phyloP scores from a whole-genome alignment of 148 eudicot species.

The Mesembryanthemum crystallinum region DNA sequence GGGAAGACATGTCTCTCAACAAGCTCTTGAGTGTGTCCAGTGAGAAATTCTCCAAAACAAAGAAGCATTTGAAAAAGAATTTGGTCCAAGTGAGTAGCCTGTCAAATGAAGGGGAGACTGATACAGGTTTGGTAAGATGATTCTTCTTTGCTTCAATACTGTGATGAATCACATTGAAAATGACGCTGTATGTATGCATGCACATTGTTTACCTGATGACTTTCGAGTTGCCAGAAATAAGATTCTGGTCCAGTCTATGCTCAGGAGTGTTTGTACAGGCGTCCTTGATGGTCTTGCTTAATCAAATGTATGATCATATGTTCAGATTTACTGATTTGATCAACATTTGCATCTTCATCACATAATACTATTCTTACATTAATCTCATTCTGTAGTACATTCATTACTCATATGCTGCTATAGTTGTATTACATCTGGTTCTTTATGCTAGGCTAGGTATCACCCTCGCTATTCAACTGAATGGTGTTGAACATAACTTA shows the following conservation, averaged over 20 bases:
- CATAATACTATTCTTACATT: no score
- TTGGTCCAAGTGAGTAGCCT: slow-evolving; percentile 16
- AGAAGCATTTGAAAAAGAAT: slow-evolving; percentile 38
- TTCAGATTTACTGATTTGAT: background rate
- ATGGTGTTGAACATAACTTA: no score
- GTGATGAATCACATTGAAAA: no score
- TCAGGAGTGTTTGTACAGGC: background rate
- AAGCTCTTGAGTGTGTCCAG: slow-evolving; percentile 76
- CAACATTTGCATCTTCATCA: no score
- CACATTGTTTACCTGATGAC: background rate
- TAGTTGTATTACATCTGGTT: no score
- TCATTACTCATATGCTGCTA: no score
- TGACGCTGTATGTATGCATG: background rate
- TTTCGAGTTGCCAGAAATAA: background rate
- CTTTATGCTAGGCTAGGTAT: no score
- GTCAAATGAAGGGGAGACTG: slow-evolving; percentile 6
- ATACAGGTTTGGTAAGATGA: slow-evolving; percentile 1
- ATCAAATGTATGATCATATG: background rate
- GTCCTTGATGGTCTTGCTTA: background rate
- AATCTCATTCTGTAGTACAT: no score
- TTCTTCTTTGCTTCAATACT: background rate
- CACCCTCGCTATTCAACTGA: no score
- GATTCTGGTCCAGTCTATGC: background rate
- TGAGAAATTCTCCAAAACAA: slow-evolving; percentile 53
- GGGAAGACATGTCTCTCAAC: slow-evolving; percentile 84